Evolutionary conservation across 2,329 filamentous ascomycete species (phyloP), one percentile per base, ranked within the genome.

Genomic region (Diaporthe capsici): DNA sequence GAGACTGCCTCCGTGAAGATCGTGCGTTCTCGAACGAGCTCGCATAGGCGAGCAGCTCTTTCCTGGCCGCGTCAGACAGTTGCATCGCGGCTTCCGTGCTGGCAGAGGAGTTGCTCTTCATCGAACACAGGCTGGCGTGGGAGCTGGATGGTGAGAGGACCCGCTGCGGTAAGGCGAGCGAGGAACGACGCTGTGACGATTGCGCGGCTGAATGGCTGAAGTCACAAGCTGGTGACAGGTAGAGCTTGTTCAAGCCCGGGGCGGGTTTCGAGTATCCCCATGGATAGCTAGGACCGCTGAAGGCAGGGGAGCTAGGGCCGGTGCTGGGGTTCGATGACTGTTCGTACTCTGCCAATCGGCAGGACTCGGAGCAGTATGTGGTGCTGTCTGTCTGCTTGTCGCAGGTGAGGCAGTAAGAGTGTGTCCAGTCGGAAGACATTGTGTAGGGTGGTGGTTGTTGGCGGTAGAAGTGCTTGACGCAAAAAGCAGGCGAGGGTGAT

Each of bases 401-500:
- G 88, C 96, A 98, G 87, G 94, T 92, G 81, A 98, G 92, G 89
- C 96, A 98, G 90, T 95, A 98, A 85, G 97, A 93, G 84, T 94
- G 94, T 81, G 94, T 94, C 95, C 96, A 98, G 79, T 91, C 89
- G 82, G 87, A 86, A 83, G 89, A 87, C 88, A 90, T 91, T 79
- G 82, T 86, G 82, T 77, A 72, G 74, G 74, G 73, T 80, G 80
- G 79, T 75, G 73, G 73, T 80, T 80, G 79, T 44, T 17, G 58
- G 22, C 13, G 65, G 75, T 42, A n/a, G n/a, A n/a, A 53, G 44
- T 55, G 65, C 74, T 73, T 42, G n/a, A 61, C 57, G n/a, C 39
- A 9, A 51, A 22, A 25, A 20, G 31, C 15, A 47, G 37, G 44
- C 39, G 9, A 58, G 25, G 37, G 6, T 47, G 53, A 9, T 57